These are phyloP conservation scores for Mycena capillaripes DNA, from an alignment of 768 basidiomycete genomes.

Conservation along the genomic window DNA sequence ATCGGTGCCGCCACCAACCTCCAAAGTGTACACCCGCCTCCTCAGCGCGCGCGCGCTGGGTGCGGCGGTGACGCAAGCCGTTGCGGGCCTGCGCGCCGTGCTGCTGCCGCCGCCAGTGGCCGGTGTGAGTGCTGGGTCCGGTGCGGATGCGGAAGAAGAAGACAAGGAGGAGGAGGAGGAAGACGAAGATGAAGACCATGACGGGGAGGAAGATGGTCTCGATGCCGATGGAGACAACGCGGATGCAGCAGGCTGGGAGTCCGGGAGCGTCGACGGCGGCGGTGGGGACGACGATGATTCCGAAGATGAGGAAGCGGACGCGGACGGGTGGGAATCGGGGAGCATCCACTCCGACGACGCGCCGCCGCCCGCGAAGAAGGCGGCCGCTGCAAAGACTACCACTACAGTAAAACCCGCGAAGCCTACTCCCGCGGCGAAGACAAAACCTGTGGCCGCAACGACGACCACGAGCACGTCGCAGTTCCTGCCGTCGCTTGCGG, in stretches of 20 bases:
- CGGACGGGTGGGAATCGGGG: slow-evolving; percentile 69
- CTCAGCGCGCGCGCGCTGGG: slow-evolving; percentile 85
- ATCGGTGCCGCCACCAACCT: slow-evolving; percentile 47
- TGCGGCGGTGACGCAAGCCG: slow-evolving; percentile 62
- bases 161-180: slow-evolving; percentile 45
- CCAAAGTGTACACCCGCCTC: slow-evolving; percentile 79
- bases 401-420: no score
- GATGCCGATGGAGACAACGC: slow-evolving; percentile 7
- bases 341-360: slow-evolving; percentile 51
- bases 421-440: slow-evolving; percentile 23
- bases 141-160: slow-evolving; percentile 27
- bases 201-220: slow-evolving; percentile 37
- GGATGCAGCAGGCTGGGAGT: slow-evolving; percentile 37
- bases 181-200: slow-evolving; percentile 12
- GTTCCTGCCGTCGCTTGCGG: slow-evolving; percentile 91
- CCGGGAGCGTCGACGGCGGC: slow-evolving; percentile 33
- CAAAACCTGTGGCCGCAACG: slow-evolving; percentile 41
- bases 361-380: slow-evolving; percentile 50
- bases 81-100: slow-evolving; percentile 64
- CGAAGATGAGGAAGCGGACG: slow-evolving; percentile 42
- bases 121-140: not conserved
- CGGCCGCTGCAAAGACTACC: slow-evolving; percentile 43
- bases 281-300: slow-evolving; percentile 46
- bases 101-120: slow-evolving; percentile 47
- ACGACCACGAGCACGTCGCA: slow-evolving; percentile 55